These are phyloP conservation scores for Tephrocybe sp. DNA, from an alignment of 768 basidiomycete genomes.

Conservation along the genomic window DNA sequence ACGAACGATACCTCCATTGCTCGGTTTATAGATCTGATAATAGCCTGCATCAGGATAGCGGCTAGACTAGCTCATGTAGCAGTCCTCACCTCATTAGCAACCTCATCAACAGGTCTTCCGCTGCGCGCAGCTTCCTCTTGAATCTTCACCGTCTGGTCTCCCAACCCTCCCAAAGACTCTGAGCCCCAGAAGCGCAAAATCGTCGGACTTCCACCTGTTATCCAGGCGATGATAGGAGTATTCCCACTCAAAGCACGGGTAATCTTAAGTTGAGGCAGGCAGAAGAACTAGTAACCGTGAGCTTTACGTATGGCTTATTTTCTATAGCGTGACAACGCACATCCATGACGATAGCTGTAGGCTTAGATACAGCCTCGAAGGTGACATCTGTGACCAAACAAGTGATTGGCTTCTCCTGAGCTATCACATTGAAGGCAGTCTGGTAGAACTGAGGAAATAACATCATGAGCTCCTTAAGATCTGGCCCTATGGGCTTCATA, in stretches of 20 bases:
- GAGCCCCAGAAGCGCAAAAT: constrained; percentile 17
- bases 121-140: constrained; percentile 12
- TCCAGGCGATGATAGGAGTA: constrained; percentile 16
- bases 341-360: constrained; percentile 11
- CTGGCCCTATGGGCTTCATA: not conserved
- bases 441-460: constrained; percentile 5
- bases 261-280: constrained; percentile 3
- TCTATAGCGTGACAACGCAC: constrained; percentile 1
- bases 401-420: constrained; percentile 5
- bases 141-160: constrained; percentile 13
- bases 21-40: constrained; percentile 14
- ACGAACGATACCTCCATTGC: constrained; percentile 15
- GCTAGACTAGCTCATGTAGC: no score
- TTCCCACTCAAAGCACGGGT: constrained; percentile 15
- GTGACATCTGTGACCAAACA: constrained; percentile 10
- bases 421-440: constrained; percentile 5
- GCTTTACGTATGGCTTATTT: not conserved
- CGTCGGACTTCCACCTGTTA: constrained; percentile 4
- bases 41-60: no score
- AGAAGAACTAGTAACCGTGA: constrained; percentile 7
- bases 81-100: constrained; percentile 20
- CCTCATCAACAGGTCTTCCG: constrained; percentile 6
- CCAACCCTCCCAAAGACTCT: constrained; percentile 18
- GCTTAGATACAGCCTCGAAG: constrained; percentile 8
- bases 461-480: not conserved